Conservation (phyloP, 768 basidiomycete species). For the Boletus reticuloceps region DNA sequence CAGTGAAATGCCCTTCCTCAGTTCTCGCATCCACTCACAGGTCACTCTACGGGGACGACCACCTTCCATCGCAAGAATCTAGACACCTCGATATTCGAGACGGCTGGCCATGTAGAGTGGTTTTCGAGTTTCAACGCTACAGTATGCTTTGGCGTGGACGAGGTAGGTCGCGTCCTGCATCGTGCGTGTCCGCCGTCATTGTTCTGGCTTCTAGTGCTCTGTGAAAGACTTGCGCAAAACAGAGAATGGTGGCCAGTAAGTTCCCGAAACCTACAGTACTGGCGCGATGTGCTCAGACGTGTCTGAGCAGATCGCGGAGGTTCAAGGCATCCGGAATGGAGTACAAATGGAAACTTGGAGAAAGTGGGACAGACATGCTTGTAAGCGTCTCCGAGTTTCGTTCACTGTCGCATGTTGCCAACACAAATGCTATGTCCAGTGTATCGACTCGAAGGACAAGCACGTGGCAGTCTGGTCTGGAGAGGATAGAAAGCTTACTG, state of each 20-base stretch:
- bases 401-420: not conserved
- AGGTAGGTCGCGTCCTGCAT: conserved; percentile 28
- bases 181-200: not conserved
- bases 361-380: conserved; percentile 42
- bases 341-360: conserved; percentile 57
- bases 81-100: conserved; percentile 43
- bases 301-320: conserved; percentile 44
- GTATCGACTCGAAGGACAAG: conserved; percentile 47
- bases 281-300: not conserved
- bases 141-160: conserved; percentile 48
- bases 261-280: not conserved
- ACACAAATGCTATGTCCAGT: conserved; percentile 33
- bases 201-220: conserved; percentile 29
- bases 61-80: conserved; percentile 49
- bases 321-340: conserved; percentile 48
- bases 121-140: conserved; percentile 41
- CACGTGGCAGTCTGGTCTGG: conserved; percentile 48
- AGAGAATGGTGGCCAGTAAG: conserved; percentile 54
- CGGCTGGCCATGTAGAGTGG: conserved; percentile 56
- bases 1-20: conserved; percentile 8
- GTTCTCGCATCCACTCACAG: conserved; percentile 47
- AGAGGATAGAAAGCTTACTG: conserved; percentile 37
- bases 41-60: conserved; percentile 40
- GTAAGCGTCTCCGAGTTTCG: conserved; percentile 32
- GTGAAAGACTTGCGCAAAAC: conserved; percentile 47